These are phyloP conservation scores for Elaeagnus macrophylla DNA, from an alignment of 306 rosid species.

Conservation along the genomic window DNA sequence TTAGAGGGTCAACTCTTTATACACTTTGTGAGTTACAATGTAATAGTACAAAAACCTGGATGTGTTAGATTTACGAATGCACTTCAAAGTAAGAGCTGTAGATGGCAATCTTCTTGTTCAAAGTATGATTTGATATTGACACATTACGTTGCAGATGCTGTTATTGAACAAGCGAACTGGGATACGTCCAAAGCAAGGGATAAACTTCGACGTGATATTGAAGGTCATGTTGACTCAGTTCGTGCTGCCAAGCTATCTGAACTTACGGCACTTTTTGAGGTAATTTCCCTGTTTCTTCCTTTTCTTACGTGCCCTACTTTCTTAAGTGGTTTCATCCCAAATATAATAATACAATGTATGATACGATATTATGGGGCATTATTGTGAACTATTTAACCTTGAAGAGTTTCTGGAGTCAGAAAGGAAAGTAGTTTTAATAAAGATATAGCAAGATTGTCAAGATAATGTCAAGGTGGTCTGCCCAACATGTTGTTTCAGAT, in stretches of 20 bases:
- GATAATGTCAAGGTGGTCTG: neutral
- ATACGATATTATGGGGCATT: neutral
- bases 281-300: conserved; percentile 14
- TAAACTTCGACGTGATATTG: conserved; percentile 82
- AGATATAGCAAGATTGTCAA: neutral
- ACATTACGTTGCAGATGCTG: conserved; percentile 54
- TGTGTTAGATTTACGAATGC: conserved; percentile 4
- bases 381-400: neutral
- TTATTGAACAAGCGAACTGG: conserved; percentile 72
- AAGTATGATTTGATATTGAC: conserved; percentile 19
- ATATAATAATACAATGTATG: neutral
- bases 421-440: too few species aligned
- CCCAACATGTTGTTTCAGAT: conserved; percentile 13
- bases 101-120: conserved; percentile 11
- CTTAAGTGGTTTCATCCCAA: conserved; percentile 12
- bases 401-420: neutral
- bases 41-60: conserved; percentile 8
- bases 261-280: conserved; percentile 62
- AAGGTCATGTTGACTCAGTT: conserved; percentile 57
- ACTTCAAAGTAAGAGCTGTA: conserved; percentile 5
- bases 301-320: conserved; percentile 14
- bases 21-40: neutral
- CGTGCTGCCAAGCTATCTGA: conserved; percentile 74
- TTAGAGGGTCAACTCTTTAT: conserved; percentile 4
- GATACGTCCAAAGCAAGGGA: conserved; percentile 76